phyloP scores from a whole-genome alignment of 371 early-diverging fungal species.

The Choanephora cucurbitarum region DNA sequence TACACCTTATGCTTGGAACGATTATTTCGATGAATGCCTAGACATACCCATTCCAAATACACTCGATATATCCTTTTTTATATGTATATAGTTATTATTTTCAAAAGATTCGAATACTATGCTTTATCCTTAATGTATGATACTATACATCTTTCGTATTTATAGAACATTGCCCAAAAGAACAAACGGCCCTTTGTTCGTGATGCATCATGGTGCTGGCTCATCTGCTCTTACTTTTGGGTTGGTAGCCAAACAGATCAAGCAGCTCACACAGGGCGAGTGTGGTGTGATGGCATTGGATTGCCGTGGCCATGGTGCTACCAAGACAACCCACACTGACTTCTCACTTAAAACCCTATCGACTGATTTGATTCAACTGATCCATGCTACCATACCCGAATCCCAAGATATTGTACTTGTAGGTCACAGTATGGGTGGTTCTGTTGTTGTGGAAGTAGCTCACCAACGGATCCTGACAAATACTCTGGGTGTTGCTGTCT shows the following conservation, averaged over 20 bases:
- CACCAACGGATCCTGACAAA: conserved; percentile 51
- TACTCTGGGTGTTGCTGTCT: conserved; percentile 71
- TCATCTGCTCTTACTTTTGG: conserved; percentile 81
- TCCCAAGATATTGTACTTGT: conserved; percentile 67
- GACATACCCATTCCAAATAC: conserved; percentile 30
- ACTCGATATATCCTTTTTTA: conserved; percentile 40
- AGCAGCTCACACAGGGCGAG: conserved; percentile 34
- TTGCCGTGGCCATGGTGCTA: conserved; percentile 82
- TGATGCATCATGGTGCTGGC: conserved; percentile 93
- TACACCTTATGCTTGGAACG: conserved; percentile 34
- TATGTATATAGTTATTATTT: not conserved
- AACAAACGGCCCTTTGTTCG: conserved; percentile 63
- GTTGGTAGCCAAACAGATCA: conserved; percentile 57
- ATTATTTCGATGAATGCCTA: conserved; percentile 37
- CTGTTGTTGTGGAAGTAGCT: conserved; percentile 81
- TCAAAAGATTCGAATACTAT: not conserved
- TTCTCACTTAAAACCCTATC: conserved; percentile 60
- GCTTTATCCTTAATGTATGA: conserved; percentile 12
- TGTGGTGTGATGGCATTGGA: conserved; percentile 72
- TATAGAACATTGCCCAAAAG: conserved; percentile 29
- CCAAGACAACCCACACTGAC: conserved; percentile 56
- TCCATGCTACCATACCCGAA: conserved; percentile 36
- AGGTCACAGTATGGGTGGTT: conserved; percentile 92
- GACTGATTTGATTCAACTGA: conserved; percentile 58
- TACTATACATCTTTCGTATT: conserved; percentile 34